Conservation (phyloP, 495 filamentous ascomycete genomes). For the Neurospora terricola region DNA sequence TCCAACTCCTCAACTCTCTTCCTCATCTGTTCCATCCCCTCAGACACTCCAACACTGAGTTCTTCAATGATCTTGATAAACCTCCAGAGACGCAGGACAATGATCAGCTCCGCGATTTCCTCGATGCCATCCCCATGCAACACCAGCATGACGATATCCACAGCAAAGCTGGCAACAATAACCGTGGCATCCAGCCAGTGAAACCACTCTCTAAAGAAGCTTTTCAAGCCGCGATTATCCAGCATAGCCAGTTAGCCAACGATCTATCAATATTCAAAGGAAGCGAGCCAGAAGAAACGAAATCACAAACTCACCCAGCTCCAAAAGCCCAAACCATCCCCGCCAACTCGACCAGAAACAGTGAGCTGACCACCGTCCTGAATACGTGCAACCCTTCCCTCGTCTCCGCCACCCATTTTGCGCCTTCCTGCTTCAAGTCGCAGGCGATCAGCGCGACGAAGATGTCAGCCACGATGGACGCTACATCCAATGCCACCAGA, state of each 20-base stretch:
- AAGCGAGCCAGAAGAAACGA: background rate
- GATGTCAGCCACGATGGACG: conserved; percentile 51
- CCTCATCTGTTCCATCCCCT: conserved; percentile 28
- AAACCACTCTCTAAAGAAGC: conserved; percentile 53
- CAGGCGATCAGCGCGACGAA: conserved; percentile 52
- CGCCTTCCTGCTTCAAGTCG: conserved; percentile 32
- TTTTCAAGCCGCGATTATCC: conserved; percentile 7
- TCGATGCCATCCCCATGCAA: conserved; percentile 32
- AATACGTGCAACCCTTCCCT: conserved; percentile 24
- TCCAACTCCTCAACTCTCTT: conserved; percentile 8
- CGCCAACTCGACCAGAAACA: conserved; percentile 52
- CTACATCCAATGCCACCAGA: conserved; percentile 47
- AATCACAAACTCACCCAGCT: conserved; percentile 27
- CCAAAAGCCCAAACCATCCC: conserved; percentile 49
- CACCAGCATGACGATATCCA: conserved; percentile 40
- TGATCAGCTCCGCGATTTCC: conserved; percentile 52
- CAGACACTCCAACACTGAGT: conserved; percentile 46
- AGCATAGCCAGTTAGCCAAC: background rate
- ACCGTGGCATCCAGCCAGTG: conserved; percentile 54
- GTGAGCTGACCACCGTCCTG: conserved; percentile 43
- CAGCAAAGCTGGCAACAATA: conserved; percentile 49
- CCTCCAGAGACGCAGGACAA: conserved; percentile 56
- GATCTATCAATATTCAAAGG: background rate
- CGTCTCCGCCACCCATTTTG: conserved; percentile 26
- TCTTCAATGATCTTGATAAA: conserved; percentile 61